Percentiles rank a stretch among this genome's conserved stretches.
Evolutionary conservation across 2,329 filamentous ascomycete species (phyloP).

Genomic region (Claviceps humidiphila): DNA sequence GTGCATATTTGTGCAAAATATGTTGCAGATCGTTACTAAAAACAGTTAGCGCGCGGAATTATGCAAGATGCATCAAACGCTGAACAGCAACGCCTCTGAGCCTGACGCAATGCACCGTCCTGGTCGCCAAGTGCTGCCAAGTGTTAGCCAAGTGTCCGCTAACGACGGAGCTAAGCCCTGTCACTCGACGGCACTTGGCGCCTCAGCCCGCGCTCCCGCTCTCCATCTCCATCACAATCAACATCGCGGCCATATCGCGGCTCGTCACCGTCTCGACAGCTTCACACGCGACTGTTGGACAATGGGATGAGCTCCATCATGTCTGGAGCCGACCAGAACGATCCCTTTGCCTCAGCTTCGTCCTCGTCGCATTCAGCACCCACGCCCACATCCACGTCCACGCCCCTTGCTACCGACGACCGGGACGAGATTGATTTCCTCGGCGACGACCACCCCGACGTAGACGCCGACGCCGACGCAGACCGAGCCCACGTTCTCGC

Average conservation of each 20-base stretch:
- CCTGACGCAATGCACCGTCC: no score
- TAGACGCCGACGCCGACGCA: conserved; percentile 10
- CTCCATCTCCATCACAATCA: no score
- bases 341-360: conserved; percentile 13
- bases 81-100: no score
- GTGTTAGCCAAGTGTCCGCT: no score
- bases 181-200: no score
- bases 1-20: no score
- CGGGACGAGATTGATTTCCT: conserved; percentile 35
- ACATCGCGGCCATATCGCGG: neutral
- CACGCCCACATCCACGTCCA: conserved; percentile 13
- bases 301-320: conserved; percentile 28
- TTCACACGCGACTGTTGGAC: conserved; percentile 8
- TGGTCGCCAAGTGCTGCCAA: no score
- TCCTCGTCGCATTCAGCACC: conserved; percentile 18
- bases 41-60: no score
- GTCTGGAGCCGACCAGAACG: conserved; percentile 24
- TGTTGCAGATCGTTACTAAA: no score
- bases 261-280: neutral
- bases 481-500: conserved; percentile 13
- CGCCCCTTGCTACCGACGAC: conserved; percentile 20
- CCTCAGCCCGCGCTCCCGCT: no score
- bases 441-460: conserved; percentile 8
- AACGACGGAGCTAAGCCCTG: no score
- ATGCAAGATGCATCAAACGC: no score